These are phyloP conservation scores for Senecio squalidus DNA, from an alignment of 140 eudicot species.

Conservation along the genomic window DNA sequence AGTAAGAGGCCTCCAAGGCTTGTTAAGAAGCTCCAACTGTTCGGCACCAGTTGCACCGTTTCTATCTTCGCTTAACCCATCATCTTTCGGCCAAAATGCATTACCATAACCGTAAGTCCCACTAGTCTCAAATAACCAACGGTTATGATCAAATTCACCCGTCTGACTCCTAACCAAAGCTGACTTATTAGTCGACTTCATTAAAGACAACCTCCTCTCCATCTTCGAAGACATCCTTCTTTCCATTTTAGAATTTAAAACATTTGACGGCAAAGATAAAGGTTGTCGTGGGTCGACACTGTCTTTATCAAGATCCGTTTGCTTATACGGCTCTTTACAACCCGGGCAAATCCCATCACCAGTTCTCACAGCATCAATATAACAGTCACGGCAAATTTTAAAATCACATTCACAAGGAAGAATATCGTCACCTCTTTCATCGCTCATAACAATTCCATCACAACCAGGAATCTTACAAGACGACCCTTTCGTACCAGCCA, in stretches of 20 bases:
- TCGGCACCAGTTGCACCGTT: constrained; percentile 39
- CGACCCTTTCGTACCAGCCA: constrained; percentile 98
- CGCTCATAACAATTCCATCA: constrained; percentile 94
- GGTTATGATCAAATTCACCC: constrained; percentile 84
- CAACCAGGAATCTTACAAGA: constrained; percentile 73
- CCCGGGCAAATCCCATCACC: constrained; percentile 90
- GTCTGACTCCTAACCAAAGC: constrained; percentile 72
- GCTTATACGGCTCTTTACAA: constrained; percentile 85
- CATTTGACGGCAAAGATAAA: constrained; percentile 45
- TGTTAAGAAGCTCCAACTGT: constrained; percentile 63
- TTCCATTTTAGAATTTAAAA: constrained; percentile 52
- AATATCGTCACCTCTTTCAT: constrained; percentile 83
- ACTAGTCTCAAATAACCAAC: constrained; percentile 87
- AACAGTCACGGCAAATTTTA: constrained; percentile 89
- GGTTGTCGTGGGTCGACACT: constrained; percentile 36
- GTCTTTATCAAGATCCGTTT: constrained; percentile 55
- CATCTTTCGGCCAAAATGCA: constrained; percentile 94
- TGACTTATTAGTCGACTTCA: constrained; percentile 58
- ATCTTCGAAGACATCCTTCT: constrained; percentile 55
- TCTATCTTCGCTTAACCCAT: constrained; percentile 38
- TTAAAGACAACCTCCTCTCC: constrained; percentile 73
- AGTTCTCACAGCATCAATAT: constrained; percentile 63
- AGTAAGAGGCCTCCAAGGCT: constrained; percentile 98
- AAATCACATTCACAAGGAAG: constrained; percentile 97
- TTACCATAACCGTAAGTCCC: constrained; percentile 98